Conservation (phyloP, 83 land plant species). For the Thuja plicata region DNA sequence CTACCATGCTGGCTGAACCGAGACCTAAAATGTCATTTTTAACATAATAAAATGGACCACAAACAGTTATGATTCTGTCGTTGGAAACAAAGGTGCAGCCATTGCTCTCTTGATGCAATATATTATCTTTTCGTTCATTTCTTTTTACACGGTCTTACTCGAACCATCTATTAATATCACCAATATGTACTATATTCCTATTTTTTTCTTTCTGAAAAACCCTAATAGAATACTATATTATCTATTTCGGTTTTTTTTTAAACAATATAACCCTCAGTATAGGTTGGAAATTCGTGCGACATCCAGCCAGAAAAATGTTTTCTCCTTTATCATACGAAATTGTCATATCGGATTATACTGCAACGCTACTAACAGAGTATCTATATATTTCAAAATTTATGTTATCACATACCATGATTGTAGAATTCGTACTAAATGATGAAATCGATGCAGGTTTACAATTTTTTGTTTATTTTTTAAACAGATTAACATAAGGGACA, state of each 20-base stretch:
- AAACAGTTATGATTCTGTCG: not conserved
- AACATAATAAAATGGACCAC: not conserved
- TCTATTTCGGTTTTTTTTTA: not conserved
- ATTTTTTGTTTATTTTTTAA: not conserved
- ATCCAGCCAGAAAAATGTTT: not conserved
- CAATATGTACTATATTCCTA: not conserved
- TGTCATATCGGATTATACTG: not conserved
- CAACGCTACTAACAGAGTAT: not conserved
- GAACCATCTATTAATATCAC: not conserved
- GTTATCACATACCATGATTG: not conserved
- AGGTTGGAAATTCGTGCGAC: not conserved
- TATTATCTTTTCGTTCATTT: not conserved
- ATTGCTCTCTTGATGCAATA: not conserved
- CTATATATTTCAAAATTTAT: not conserved
- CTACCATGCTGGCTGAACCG: not conserved
- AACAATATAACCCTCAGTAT: not conserved
- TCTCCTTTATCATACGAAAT: not conserved
- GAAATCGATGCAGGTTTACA: not conserved
- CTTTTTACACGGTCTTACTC: not conserved
- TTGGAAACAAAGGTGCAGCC: not conserved
- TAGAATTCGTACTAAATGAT: not conserved
- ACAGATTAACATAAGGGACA: not conserved
- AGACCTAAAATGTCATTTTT: not conserved
- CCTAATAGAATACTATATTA: not conserved
- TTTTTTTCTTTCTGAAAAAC: not conserved